phyloP scores from a whole-genome alignment of 116 monocot genomes.

The Trichopus zeylanicus region DNA sequence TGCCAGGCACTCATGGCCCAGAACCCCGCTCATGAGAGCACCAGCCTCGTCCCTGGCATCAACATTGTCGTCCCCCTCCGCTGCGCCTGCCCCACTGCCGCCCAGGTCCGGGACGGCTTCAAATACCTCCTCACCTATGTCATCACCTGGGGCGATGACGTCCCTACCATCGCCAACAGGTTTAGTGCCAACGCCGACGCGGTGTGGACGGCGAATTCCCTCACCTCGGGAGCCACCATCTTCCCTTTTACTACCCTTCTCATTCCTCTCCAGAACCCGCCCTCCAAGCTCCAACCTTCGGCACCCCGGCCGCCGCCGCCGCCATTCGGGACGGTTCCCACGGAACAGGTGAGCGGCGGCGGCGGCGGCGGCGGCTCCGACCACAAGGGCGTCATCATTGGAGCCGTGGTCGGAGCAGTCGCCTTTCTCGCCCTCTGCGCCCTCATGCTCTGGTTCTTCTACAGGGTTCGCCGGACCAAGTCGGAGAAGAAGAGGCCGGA shows the following conservation, averaged over 20 bases:
- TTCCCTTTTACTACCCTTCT: constrained; percentile 50
- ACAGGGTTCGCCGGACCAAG: neutral
- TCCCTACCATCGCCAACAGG: constrained; percentile 21
- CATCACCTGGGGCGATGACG: constrained; percentile 23
- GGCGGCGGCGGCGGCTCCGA: neutral
- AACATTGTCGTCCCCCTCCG: constrained; percentile 35
- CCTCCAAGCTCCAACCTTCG: constrained; percentile 26
- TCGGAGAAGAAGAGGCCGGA: neutral
- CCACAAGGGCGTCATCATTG: constrained; percentile 30
- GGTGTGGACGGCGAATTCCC: constrained; percentile 32
- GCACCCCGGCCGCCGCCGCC: constrained; percentile 2
- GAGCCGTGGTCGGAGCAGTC: constrained; percentile 33
- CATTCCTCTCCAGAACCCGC: constrained; percentile 31
- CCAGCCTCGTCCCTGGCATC: constrained; percentile 8
- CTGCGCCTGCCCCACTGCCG: constrained; percentile 49
- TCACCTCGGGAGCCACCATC: constrained; percentile 14
- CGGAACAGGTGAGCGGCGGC: neutral
- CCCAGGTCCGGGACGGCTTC: constrained; percentile 27
- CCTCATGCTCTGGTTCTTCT: constrained; percentile 8
- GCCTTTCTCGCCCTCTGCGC: constrained; percentile 8
- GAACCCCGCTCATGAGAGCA: constrained; percentile 34
- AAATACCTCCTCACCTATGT: constrained; percentile 43
- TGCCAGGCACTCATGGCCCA: constrained; percentile 66
- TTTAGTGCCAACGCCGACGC: constrained; percentile 15
- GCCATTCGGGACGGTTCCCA: constrained; percentile 2